Base-by-base conservation (phyloP, 208 protist genomes). In the Chromosphaera perkinsii region DNA sequence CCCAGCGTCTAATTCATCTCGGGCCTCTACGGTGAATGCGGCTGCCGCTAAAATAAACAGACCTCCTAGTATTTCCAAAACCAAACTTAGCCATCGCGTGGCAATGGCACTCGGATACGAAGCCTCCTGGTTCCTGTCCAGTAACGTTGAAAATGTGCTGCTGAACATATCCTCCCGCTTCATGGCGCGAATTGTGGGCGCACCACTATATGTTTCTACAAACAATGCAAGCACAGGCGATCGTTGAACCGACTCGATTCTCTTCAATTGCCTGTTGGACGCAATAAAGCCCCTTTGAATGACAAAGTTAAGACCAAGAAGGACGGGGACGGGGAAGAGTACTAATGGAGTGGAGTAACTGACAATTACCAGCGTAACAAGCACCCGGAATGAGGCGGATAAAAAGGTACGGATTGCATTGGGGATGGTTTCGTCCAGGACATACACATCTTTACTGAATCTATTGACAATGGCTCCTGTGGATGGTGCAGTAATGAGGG, bases 401-500 rank as follows among this genome's bases (percentile, higher is more conserved):
- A 71, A 12, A 36, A 73, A 67, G 45, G 67, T 70, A n/a, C 56
- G 43, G 12, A 78, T 49, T 22, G 69, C 24, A 22, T 26, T 29
- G 22, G 69, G 74, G 1, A 79, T 51, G 14, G 51, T 32, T 39
- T 70, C 31, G 70, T 95, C 90, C 26, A 95, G 60, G 5, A 52
- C 75, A 45, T 75, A 72, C 12, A 92, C 81, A 58, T 97, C 93
- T 40, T n/a, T n/a, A n/a, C n/a, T n/a, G n/a, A n/a, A 96, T 22
- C 94, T 83, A 66, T 95, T 96, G 14, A 97, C 43, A 27, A 97
- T 84, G 85, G 3, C 94, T 93, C 0, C 87, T n/a, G 0, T 91
- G 92, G 1, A 88, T 97, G 0, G 80, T 87, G 69, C n/a, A n/a
- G n/a, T n/a, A n/a, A n/a, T n/a, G n/a, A n/a, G n/a, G n/a, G n/a